A percentile compares a stretch with the other conserved stretches of the same genome.
Evolutionary conservation across 441 rosid species (phyloP).

Genomic region (Pelargonium cotyledonis): DNA sequence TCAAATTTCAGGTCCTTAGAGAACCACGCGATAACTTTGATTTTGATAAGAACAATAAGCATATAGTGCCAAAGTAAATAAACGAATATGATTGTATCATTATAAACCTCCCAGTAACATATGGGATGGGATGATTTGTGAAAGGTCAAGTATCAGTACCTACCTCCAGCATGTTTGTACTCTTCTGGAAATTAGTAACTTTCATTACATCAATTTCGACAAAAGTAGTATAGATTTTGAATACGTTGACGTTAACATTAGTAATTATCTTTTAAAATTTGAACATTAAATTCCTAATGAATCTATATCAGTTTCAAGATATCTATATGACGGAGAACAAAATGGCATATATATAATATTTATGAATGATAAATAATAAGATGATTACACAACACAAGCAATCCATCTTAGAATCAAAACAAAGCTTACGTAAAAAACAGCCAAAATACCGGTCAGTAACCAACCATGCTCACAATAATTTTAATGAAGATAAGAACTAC

Average conservation of each 20-base stretch:
- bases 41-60: neutral
- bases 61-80: neutral
- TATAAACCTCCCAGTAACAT: neutral
- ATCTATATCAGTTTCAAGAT: neutral
- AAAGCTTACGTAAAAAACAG: neutral
- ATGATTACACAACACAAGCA: neutral
- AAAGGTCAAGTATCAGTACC: no score
- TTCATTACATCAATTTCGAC: constrained; percentile 4
- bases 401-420: neutral
- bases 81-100: neutral
- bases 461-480: constrained; percentile 11
- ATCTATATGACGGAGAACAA: neutral
- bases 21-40: no score
- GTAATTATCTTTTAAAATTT: constrained; percentile 1
- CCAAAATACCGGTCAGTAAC: constrained; percentile 11
- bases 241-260: constrained; percentile 1
- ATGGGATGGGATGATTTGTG: neutral
- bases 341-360: neutral
- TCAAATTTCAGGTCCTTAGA: no score
- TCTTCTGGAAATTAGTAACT: neutral
- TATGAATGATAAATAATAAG: neutral
- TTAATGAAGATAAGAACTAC: neutral
- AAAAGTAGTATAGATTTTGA: constrained; percentile 4
- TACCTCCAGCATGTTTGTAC: neutral
- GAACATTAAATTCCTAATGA: neutral